These are phyloP conservation scores for Circinella umbellata DNA, from an alignment of 371 early-diverging fungal genomes.

Conservation along the genomic window DNA sequence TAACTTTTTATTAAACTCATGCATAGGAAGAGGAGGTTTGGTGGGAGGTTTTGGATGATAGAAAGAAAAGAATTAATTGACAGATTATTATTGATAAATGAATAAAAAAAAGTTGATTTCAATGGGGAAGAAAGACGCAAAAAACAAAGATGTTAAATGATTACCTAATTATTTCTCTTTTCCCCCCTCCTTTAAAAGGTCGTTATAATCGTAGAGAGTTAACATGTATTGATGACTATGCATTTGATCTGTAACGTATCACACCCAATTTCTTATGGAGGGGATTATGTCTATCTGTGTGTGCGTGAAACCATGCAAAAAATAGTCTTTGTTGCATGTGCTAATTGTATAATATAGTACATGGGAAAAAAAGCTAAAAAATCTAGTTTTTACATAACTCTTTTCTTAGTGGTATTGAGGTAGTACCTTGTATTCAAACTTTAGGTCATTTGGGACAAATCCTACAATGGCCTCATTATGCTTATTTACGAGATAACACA, in stretches of 20 bases:
- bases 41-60: too few species aligned
- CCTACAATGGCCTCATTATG: constrained; percentile 87
- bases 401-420: constrained; percentile 74
- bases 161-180: background rate
- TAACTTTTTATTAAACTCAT: too few species aligned
- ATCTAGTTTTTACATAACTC: background rate
- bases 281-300: background rate
- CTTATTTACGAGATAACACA: constrained; percentile 75
- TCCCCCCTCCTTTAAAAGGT: constrained; percentile 31
- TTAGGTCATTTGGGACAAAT: constrained; percentile 90
- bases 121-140: too few species aligned
- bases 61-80: too few species aligned
- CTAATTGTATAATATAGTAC: background rate
- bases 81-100: too few species aligned
- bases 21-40: too few species aligned
- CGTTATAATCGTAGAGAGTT: constrained; percentile 75
- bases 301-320: background rate
- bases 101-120: too few species aligned
- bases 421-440: constrained; percentile 90
- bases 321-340: too few species aligned
- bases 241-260: constrained; percentile 57
- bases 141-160: background rate
- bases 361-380: background rate
- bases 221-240: constrained; percentile 76
- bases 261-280: background rate